A percentile compares a stretch with the other conserved stretches of the same genome.
These are phyloP conservation scores for Strigomonas culicis DNA, from an alignment of 208 protist species.

Conservation along the genomic window DNA sequence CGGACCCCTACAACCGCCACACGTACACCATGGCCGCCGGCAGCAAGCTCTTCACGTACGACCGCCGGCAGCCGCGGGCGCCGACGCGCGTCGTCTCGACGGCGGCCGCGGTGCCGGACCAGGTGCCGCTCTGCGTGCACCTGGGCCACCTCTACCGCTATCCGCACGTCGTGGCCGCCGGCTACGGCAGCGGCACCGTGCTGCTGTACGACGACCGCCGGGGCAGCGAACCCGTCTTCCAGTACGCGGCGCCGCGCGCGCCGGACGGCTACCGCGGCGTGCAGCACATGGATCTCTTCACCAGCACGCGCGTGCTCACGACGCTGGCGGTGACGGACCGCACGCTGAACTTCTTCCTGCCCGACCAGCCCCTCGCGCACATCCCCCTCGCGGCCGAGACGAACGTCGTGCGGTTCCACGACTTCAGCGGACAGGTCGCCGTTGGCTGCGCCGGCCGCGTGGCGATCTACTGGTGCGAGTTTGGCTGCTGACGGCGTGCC, in stretches of 20 bases:
- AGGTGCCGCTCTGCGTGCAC: conserved; percentile 23
- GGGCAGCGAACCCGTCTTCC: conserved; percentile 14
- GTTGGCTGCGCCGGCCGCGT: conserved; percentile 21
- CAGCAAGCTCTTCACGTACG: conserved; percentile 38
- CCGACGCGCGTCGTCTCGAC: conserved; percentile 5
- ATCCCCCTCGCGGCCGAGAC: conserved; percentile 16
- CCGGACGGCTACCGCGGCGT: neutral
- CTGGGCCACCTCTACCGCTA: conserved; percentile 64
- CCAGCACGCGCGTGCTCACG: neutral
- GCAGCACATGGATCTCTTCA: conserved; percentile 6
- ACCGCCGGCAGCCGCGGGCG: conserved; percentile 25
- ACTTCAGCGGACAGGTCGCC: conserved; percentile 30
- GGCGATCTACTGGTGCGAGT: conserved; percentile 23
- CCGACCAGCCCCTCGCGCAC: too few relatives aligned
- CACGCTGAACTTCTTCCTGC: neutral
- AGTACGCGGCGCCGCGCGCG: neutral
- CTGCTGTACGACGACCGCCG: conserved; percentile 38
- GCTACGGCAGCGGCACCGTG: conserved; percentile 47
- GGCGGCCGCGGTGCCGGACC: neutral
- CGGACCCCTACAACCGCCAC: conserved; percentile 36
- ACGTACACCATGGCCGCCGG: conserved; percentile 49
- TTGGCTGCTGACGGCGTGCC: conserved; percentile 15
- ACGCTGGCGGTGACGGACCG: neutral
- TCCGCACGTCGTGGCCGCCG: conserved; percentile 48
- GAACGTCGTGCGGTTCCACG: conserved; percentile 19